Evolutionary conservation across 148 eudicot genomes (phyloP).

Genomic region (Heliosperma pusillum): DNA sequence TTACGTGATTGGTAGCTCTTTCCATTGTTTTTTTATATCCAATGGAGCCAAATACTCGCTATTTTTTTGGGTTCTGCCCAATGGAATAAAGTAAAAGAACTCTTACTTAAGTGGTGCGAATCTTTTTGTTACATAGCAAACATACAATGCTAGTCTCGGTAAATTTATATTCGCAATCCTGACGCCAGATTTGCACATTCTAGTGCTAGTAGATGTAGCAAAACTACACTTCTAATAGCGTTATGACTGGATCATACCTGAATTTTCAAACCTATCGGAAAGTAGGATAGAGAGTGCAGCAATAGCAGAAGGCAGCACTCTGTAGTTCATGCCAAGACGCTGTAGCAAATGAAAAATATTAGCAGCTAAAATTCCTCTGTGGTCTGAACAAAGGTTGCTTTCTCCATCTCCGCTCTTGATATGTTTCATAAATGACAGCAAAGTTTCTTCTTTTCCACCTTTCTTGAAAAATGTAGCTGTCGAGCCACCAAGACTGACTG

Average conservation of each 20-base stretch:
- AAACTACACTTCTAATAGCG: too few species aligned
- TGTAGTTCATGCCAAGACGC: conserved; percentile 47
- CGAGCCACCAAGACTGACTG: conserved; percentile 27
- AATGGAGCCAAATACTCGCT: too few species aligned
- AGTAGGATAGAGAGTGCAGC: conserved; percentile 67
- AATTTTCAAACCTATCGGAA: conserved; percentile 31
- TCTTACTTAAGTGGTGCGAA: too few species aligned
- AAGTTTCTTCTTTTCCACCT: conserved; percentile 29
- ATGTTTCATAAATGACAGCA: conserved; percentile 45
- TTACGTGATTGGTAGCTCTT: neutral
- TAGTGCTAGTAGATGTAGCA: neutral
- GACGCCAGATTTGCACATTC: neutral
- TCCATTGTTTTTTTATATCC: neutral
- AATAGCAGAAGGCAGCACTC: conserved; percentile 56
- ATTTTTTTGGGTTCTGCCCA: too few species aligned
- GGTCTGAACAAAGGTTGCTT: conserved; percentile 25
- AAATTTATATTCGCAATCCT: too few species aligned
- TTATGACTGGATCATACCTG: conserved; percentile 38
- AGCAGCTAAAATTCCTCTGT: conserved; percentile 50
- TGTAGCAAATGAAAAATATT: conserved; percentile 57
- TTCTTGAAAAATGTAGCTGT: conserved; percentile 19
- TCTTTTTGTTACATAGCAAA: too few species aligned
- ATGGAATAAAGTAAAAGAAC: too few species aligned
- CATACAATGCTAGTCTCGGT: too few species aligned
- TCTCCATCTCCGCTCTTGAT: conserved; percentile 23